Base-by-base conservation (phyloP, 2,329 filamentous ascomycete species). In the Rutstroemia sp. region DNA sequence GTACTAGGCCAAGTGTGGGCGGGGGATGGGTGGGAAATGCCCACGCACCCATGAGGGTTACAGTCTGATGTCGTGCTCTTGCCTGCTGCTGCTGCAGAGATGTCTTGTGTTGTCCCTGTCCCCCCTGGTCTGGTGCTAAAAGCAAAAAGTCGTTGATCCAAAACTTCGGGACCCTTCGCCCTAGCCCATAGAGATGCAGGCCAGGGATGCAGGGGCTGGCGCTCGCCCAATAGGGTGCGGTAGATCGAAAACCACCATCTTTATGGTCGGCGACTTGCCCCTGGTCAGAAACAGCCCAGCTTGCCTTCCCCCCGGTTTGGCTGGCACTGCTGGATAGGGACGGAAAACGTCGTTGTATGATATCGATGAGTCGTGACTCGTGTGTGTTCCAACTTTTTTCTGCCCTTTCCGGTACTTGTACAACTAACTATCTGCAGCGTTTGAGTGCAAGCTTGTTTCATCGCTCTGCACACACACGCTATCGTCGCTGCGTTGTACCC, bases 211-310 rank as follows among this genome's bases (percentile, higher is more conserved):
- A 23, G 21, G 41, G 41, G n/a, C 17, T 2, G 2, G 14, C 9
- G 17, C 17, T 17, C 16, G 17, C 41, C 16, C 16, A 44, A 21
- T 17, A 44, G 17, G n/a, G 17, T 44, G 23, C 21, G 21, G 30
- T 30, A 54, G 21, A 49, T 16, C 41, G 37, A 14, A 41, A 37
- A 27, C 19, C 34, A 25, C 38, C 34, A 12, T 48, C 21, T 21
- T 48, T 54, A 30, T 49, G 52, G 52, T 54, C 52, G 52, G 44
- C 52, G 52, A 54, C 25, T 25, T 21, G 21, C 52, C 51, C 52
- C 52, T 54, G 45, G 23, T 30, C 27, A 42, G 39, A 34, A 42
- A 47, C 41, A 7, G 9, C 27, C 27, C 27, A 30, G 23, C 27
- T 30, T 8, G 10, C 30, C 30, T 34, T 34, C 30, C 30, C 30